Conservation (phyloP, 352 stramenopile species). For the Pythium aristosporum region DNA sequence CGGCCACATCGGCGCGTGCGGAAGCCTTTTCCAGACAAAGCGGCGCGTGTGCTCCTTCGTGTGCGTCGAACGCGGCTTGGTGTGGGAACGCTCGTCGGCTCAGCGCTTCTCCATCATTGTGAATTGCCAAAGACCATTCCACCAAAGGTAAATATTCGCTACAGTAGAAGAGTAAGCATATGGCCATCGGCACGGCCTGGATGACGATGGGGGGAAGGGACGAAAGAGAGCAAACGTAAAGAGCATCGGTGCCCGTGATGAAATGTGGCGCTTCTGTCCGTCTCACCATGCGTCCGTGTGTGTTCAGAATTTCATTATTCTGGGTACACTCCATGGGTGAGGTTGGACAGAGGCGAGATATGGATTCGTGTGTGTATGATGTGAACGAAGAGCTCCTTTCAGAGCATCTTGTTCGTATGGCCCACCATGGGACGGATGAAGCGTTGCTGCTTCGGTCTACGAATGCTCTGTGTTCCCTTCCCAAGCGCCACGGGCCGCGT, state of each 20-base stretch:
- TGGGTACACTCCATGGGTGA: background rate
- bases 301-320: background rate
- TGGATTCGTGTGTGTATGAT: background rate
- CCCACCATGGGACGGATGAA: background rate
- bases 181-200: background rate
- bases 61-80: background rate
- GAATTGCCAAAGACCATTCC: background rate
- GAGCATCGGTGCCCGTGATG: background rate
- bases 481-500: background rate
- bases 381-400: background rate
- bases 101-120: background rate
- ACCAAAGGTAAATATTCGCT: constrained; percentile 1
- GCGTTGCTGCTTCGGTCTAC: background rate
- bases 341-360: background rate
- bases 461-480: background rate
- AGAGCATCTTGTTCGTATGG: background rate
- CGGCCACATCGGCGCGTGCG: background rate
- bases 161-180: background rate
- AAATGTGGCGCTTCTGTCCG: background rate
- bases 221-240: background rate
- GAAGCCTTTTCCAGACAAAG: background rate
- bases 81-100: background rate
- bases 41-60: background rate
- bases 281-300: background rate
- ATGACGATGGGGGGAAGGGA: background rate